phyloP scores from a whole-genome alignment of 768 basidiomycete genomes.

The Obba rivulosa region DNA sequence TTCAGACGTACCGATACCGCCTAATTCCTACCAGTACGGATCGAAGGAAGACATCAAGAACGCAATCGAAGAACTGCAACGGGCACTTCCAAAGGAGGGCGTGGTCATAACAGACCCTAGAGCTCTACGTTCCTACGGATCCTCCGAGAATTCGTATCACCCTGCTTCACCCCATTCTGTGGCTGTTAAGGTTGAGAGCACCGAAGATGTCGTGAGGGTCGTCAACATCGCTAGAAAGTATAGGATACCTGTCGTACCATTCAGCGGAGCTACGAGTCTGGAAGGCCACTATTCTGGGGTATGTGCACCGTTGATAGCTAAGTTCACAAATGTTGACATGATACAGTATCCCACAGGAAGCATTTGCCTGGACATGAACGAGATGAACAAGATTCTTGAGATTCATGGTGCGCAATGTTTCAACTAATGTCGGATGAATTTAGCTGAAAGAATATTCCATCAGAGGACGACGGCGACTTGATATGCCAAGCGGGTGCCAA shows the following conservation, averaged over 20 bases:
- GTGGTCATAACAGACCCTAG: slow-evolving; percentile 47
- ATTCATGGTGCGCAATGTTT: slow-evolving; percentile 37
- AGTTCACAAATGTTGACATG: neutral
- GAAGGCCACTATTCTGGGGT: slow-evolving; percentile 79
- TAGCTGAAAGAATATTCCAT: neutral
- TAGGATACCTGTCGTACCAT: slow-evolving; percentile 72
- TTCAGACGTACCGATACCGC: neutral
- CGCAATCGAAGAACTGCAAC: slow-evolving; percentile 50
- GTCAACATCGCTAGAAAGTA: slow-evolving; percentile 74
- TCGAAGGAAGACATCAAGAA: slow-evolving; percentile 38
- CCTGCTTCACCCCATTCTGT: slow-evolving; percentile 32
- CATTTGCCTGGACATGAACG: slow-evolving; percentile 62
- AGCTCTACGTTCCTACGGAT: slow-evolving; percentile 51
- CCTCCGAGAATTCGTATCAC: slow-evolving; percentile 67
- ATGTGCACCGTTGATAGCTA: slow-evolving; percentile 13
- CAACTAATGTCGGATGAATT: neutral
- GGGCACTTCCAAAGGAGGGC: slow-evolving; percentile 39
- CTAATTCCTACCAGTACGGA: slow-evolving; percentile 33
- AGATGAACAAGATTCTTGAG: slow-evolving; percentile 61
- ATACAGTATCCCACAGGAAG: slow-evolving; percentile 33
- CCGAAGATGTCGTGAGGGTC: slow-evolving; percentile 77
- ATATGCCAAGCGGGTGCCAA: slow-evolving; percentile 70
- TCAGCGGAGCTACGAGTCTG: slow-evolving; percentile 80
- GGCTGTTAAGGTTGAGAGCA: slow-evolving; percentile 57
- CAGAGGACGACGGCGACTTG: slow-evolving; percentile 70